These are phyloP conservation scores for Gliomastix tumulicola DNA, from an alignment of 2,329 filamentous ascomycete genomes.

Conservation along the genomic window DNA sequence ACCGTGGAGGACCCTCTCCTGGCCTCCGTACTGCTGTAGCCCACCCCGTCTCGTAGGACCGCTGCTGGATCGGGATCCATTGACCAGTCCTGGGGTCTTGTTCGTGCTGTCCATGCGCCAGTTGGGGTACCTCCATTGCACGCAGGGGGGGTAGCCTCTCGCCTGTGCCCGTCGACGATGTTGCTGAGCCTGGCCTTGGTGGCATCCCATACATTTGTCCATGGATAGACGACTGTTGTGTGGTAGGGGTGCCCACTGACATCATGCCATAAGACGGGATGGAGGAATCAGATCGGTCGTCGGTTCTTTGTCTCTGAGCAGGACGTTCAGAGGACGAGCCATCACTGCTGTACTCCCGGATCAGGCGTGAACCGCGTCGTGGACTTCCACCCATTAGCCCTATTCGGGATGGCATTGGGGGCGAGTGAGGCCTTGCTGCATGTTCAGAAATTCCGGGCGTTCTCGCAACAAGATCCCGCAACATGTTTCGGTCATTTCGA, in stretches of 20 bases:
- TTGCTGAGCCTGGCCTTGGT: slow-evolving; percentile 26
- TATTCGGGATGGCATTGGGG: slow-evolving; percentile 27
- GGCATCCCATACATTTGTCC: slow-evolving; percentile 26
- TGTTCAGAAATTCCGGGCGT: slow-evolving; percentile 49
- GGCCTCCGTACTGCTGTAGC: slow-evolving; percentile 19
- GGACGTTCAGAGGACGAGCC: slow-evolving; percentile 36
- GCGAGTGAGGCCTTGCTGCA: slow-evolving; percentile 46
- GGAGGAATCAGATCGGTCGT: slow-evolving; percentile 35
- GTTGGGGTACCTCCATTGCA: slow-evolving; percentile 27
- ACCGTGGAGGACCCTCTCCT: slow-evolving; percentile 11
- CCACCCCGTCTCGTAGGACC: slow-evolving; percentile 26
- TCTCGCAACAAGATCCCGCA: slow-evolving; percentile 58
- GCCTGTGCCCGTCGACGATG: slow-evolving; percentile 20
- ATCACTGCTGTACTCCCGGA: slow-evolving; percentile 30
- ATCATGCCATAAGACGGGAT: slow-evolving; percentile 30
- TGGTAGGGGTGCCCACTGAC: no score
- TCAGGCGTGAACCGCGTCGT: slow-evolving; percentile 13
- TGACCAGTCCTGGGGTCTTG: slow-evolving; percentile 26
- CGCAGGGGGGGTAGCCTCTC: slow-evolving; percentile 42
- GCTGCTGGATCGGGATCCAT: slow-evolving; percentile 22
- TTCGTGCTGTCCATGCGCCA: slow-evolving; percentile 15
- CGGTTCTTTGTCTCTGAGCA: slow-evolving; percentile 37
- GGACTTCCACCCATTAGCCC: slow-evolving; percentile 31
- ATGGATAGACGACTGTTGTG: slow-evolving; percentile 36
- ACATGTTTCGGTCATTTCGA: slow-evolving; percentile 62